phyloP scores from a whole-genome alignment of 1,139 yeast genomes.

The Arxiozyma slooffiae region DNA sequence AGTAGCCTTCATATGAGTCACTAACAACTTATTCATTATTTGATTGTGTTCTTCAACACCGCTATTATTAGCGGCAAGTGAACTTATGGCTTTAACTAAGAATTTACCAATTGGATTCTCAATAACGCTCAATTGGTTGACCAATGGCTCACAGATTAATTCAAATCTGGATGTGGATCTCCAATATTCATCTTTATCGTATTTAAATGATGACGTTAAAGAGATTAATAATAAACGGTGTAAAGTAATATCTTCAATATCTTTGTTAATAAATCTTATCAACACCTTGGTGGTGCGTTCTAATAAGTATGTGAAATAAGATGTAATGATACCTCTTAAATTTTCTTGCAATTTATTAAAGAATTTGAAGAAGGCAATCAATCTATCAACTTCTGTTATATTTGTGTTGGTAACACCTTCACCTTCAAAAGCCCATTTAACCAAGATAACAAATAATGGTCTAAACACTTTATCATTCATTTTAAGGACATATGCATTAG shows the following conservation, averaged over 20 bases:
- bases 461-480: slow-evolving; percentile 88
- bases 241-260: slow-evolving; percentile 37
- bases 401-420: slow-evolving; percentile 47
- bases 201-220: slow-evolving; percentile 67
- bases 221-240: slow-evolving; percentile 67
- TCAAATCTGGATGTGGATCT: slow-evolving; percentile 79
- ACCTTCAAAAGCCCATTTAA: slow-evolving; percentile 89
- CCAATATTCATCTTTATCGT: slow-evolving; percentile 93
- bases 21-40: slow-evolving; percentile 45
- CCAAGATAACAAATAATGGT: slow-evolving; percentile 77
- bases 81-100: slow-evolving; percentile 68
- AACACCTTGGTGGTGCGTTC: slow-evolving; percentile 59
- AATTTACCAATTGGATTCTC: slow-evolving; percentile 67
- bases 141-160: slow-evolving; percentile 49
- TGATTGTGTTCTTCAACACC: slow-evolving; percentile 80
- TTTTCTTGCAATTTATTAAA: slow-evolving; percentile 76
- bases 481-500: slow-evolving; percentile 72
- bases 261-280: slow-evolving; percentile 37
- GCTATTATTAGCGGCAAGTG: slow-evolving; percentile 59
- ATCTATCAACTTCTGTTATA: slow-evolving; percentile 44
- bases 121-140: slow-evolving; percentile 54
- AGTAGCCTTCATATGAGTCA: slow-evolving; percentile 47
- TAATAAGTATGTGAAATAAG: slow-evolving; percentile 74
- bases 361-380: slow-evolving; percentile 73
- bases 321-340: slow-evolving; percentile 76